phyloP scores from a whole-genome alignment of 2,329 filamentous ascomycete species.

The Stromatinia cepivora region DNA sequence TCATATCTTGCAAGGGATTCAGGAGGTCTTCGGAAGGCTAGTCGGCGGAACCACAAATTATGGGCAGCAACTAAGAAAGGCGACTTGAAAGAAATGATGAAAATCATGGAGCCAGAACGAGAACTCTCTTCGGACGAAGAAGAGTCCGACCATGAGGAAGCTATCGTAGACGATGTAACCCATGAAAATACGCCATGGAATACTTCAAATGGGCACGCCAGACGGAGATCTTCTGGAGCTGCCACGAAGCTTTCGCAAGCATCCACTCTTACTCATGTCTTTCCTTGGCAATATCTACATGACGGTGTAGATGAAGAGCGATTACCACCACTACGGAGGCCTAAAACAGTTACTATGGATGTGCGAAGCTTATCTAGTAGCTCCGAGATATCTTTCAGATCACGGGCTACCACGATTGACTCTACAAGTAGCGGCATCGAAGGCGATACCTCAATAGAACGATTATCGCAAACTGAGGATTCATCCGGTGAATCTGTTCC shows the following conservation, averaged over 20 bases:
- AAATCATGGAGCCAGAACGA: constrained; percentile 72
- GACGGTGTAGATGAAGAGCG: constrained; percentile 44
- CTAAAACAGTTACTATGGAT: constrained; percentile 78
- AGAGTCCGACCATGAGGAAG: constrained; percentile 40
- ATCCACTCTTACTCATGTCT: constrained; percentile 72
- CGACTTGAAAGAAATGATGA: constrained; percentile 70
- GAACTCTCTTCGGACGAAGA: constrained; percentile 37
- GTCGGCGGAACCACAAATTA: constrained; percentile 77
- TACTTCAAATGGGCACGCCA: constrained; percentile 32
- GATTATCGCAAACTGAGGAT: constrained; percentile 69
- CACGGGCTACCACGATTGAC: constrained; percentile 73
- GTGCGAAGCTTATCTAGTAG: constrained; percentile 83
- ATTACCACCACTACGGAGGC: constrained; percentile 36
- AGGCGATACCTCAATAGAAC: constrained; percentile 82
- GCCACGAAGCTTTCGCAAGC: constrained; percentile 34
- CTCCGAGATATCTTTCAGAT: constrained; percentile 81
- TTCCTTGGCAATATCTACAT: constrained; percentile 75
- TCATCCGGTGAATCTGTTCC: constrained; percentile 76
- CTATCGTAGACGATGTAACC: constrained; percentile 48
- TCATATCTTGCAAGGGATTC: constrained; percentile 85
- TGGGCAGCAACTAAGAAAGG: constrained; percentile 87
- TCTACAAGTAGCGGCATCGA: constrained; percentile 74
- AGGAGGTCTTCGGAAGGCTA: constrained; percentile 76
- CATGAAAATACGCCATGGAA: constrained; percentile 46
- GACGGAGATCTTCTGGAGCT: constrained; percentile 31